Base-by-base conservation (phyloP, 768 basidiomycete genomes). In the Scleroderma citrinum region DNA sequence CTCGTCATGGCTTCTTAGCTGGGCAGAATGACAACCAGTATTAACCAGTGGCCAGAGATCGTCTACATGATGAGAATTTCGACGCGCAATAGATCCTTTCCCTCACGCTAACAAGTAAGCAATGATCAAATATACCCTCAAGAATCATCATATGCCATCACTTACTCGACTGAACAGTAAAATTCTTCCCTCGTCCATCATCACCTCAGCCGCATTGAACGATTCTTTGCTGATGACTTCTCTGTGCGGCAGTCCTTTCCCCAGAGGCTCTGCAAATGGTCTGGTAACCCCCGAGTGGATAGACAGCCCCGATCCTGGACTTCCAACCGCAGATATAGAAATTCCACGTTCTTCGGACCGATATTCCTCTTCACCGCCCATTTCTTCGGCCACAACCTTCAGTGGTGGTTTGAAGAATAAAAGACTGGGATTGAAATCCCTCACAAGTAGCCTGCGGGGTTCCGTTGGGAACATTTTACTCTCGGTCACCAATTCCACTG, bases 101-200 rank as follows among this genome's bases (percentile, higher is more conserved):
- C 56, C 19, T 68, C 65, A 53, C 74, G 64, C 76, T 75, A 36
- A 46, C 40, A 48, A 47, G 29, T 46, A 35, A 19, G 44, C 36
- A 17, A 36, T 14, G 44, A 23, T 30, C 41, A 45, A n/a, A 49
- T 12, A 35, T 5, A 16, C 34, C 11, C 34, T 14, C n/a, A 14
- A 13, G 7, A 42, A 14, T 14, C 10, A 29, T 42, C 5, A 16
- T n/a, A 16, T 42, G n/a, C 10, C 46, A 20, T 6, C 41, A 78
- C 77, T 70, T 75, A 48, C 48, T n/a, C 46, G 35, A 16, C 41
- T 74, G 37, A 78, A 61, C 44, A 80, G 56, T 49, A 79, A 60
- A 44, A 81, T 53, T 50, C 76, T 59, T 53, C 68, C 71, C 54
- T 77, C 76, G 58, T 79, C 79, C 71, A 79, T 75, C 77, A 78